Percentiles rank a stretch among this genome's conserved stretches.
phyloP scores from a whole-genome alignment of 371 early-diverging fungal species.

The Mortierella sp. region DNA sequence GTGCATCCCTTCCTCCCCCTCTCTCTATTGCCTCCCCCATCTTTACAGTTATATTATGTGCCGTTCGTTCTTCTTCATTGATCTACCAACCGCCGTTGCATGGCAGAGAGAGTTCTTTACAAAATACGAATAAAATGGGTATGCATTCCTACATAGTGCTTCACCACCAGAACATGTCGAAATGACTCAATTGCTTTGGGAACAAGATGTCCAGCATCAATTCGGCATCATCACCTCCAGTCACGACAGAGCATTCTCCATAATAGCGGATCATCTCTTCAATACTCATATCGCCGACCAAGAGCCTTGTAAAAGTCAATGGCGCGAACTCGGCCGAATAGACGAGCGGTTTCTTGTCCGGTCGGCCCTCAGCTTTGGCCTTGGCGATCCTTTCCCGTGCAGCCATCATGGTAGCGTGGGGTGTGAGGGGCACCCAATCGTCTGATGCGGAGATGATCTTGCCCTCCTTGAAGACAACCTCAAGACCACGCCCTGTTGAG shows the following conservation, averaged over 20 bases:
- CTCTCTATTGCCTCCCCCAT: not conserved
- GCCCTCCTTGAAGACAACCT: conserved; percentile 31
- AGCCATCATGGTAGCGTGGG: conserved; percentile 1
- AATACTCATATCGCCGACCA: conserved; percentile 30
- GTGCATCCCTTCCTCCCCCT: not conserved
- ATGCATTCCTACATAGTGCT: no score
- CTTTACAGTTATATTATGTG: no score
- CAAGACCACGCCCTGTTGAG: conserved; percentile 21
- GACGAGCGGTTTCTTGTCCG: conserved; percentile 14
- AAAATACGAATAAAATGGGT: no score
- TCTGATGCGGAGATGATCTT: conserved; percentile 27
- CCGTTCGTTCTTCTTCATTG: no score
- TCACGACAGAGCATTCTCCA: conserved; percentile 10
- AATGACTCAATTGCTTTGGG: conserved; percentile 31
- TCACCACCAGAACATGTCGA: conserved; percentile 38
- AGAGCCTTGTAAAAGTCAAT: conserved; percentile 25
- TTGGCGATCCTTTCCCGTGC: conserved; percentile 24
- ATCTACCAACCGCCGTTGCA: no score
- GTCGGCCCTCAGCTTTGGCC: conserved; percentile 16
- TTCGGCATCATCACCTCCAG: conserved; percentile 21
- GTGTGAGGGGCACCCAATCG: conserved; percentile 17
- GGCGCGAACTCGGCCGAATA: conserved; percentile 29
- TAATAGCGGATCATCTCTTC: conserved; percentile 25
- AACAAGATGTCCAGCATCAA: conserved; percentile 31
- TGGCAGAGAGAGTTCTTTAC: no score